Conservation (phyloP, 2,329 filamentous ascomycete genomes). For the Biscogniauxia marginata region DNA sequence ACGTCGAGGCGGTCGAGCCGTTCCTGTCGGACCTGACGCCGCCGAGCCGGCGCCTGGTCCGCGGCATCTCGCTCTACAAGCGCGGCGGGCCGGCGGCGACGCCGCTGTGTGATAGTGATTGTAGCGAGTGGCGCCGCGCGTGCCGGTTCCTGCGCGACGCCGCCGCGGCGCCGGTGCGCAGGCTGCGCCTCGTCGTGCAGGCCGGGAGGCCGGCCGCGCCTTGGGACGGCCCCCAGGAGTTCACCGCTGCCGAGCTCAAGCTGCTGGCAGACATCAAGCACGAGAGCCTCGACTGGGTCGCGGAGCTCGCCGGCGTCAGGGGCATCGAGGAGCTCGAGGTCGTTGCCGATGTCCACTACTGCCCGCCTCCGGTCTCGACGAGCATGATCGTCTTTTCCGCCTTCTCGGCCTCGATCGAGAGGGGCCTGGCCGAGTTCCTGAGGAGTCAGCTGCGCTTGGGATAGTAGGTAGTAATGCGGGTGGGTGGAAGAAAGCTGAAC, state of each 20-base stretch:
- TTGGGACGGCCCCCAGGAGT: slow-evolving; percentile 49
- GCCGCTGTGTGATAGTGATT: slow-evolving; percentile 53
- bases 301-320: slow-evolving; percentile 50
- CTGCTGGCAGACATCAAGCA: slow-evolving; percentile 43
- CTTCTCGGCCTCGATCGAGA: slow-evolving; percentile 59
- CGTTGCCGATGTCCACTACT: slow-evolving; percentile 51
- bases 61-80: slow-evolving; percentile 54
- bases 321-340: slow-evolving; percentile 51
- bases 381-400: slow-evolving; percentile 58
- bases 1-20: slow-evolving; percentile 59
- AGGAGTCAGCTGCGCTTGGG: slow-evolving; percentile 33
- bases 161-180: slow-evolving; percentile 38
- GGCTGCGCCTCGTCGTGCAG: slow-evolving; percentile 51
- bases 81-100: slow-evolving; percentile 44
- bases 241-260: slow-evolving; percentile 46
- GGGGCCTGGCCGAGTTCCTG: slow-evolving; percentile 54
- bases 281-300: slow-evolving; percentile 57
- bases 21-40: slow-evolving; percentile 58
- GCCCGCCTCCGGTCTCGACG: slow-evolving; percentile 50
- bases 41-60: slow-evolving; percentile 45
- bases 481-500: too few relatives aligned
- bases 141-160: slow-evolving; percentile 48
- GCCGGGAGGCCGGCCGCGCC: slow-evolving; percentile 48
- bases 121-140: slow-evolving; percentile 53
- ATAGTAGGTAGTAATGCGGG: not conserved